These are phyloP conservation scores for Xerocomus brunneocitrinus DNA, from an alignment of 768 basidiomycete species.

Conservation along the genomic window DNA sequence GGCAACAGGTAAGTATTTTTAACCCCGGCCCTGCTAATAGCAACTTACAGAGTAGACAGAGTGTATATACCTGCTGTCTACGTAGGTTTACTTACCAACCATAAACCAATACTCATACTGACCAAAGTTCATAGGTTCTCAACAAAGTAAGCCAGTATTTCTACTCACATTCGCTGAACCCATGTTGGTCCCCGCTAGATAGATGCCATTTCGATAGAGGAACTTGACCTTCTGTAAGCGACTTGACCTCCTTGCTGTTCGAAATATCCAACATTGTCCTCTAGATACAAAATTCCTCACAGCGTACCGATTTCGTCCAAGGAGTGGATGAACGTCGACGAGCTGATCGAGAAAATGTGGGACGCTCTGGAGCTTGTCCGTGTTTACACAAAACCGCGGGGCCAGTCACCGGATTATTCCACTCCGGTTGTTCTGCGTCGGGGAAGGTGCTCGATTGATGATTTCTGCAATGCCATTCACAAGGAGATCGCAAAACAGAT, in stretches of 20 bases:
- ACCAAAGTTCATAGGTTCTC: slow-evolving; percentile 47
- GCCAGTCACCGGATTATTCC: slow-evolving; percentile 84
- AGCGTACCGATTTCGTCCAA: slow-evolving; percentile 92
- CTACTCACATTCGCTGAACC: neutral
- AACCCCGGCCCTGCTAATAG: neutral
- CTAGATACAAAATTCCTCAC: slow-evolving; percentile 89
- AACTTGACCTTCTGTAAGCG: slow-evolving; percentile 80
- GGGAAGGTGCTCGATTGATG: slow-evolving; percentile 65
- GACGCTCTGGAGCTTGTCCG: slow-evolving; percentile 86
- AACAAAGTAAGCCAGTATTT: slow-evolving; percentile 59
- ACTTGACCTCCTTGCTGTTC: neutral
- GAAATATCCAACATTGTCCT: neutral
- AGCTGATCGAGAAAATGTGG: slow-evolving; percentile 93
- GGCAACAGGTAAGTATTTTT: slow-evolving; percentile 64
- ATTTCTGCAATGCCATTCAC: slow-evolving; percentile 91
- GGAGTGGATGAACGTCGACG: slow-evolving; percentile 96
- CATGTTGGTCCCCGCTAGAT: slow-evolving; percentile 46
- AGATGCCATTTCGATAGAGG: slow-evolving; percentile 97
- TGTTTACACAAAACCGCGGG: slow-evolving; percentile 95
- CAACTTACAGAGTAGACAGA: slow-evolving; percentile 35
- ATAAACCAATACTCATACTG: neutral
- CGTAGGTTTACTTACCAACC: slow-evolving; percentile 40
- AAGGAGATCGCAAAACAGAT: slow-evolving; percentile 97
- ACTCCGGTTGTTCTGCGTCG: slow-evolving; percentile 82
- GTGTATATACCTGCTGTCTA: slow-evolving; percentile 93